Evolutionary conservation across 1,284 basidiomycete species (phyloP).

Genomic region (Moniliophthora roreri): DNA sequence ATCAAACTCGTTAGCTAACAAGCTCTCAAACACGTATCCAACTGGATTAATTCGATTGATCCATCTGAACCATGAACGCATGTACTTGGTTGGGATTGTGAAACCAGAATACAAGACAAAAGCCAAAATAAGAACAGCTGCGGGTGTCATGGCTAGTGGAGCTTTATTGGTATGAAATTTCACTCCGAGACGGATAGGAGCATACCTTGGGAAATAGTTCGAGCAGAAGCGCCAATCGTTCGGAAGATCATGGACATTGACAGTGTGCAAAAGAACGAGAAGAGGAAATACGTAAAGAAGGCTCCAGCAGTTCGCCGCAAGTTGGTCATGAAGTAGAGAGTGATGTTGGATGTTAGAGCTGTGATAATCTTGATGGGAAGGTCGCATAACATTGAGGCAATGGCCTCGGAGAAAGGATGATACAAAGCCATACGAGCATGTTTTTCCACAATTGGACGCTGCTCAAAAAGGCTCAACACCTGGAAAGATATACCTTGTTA

Average conservation of each 20-base stretch:
- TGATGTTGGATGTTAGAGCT: slow-evolving; percentile 14
- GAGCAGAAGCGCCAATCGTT: slow-evolving; percentile 38
- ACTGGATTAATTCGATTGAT: slow-evolving; percentile 45
- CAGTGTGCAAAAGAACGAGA: slow-evolving; percentile 35
- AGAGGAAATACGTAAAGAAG: slow-evolving; percentile 29
- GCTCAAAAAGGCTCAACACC: slow-evolving; percentile 28
- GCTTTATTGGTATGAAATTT: too few relatives aligned
- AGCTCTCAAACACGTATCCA: slow-evolving; percentile 32
- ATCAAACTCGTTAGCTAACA: slow-evolving; percentile 47
- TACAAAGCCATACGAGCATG: slow-evolving; percentile 35
- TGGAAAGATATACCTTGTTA: not conserved
- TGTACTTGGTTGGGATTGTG: slow-evolving; percentile 16
- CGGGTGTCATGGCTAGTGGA: slow-evolving; percentile 34
- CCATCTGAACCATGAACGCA: slow-evolving; percentile 31
- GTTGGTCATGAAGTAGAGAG: slow-evolving; percentile 18
- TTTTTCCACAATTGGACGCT: slow-evolving; percentile 45
- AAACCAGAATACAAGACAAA: slow-evolving; percentile 38
- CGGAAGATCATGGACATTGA: slow-evolving; percentile 48
- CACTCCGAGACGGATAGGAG: too few relatives aligned
- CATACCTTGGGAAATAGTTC: slow-evolving; percentile 29
- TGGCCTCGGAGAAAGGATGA: slow-evolving; percentile 21
- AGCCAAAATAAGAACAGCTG: slow-evolving; percentile 39
- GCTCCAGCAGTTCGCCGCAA: slow-evolving; percentile 17
- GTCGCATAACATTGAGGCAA: slow-evolving; percentile 25
- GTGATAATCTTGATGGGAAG: slow-evolving; percentile 22